Evolutionary conservation across 140 eudicot species (phyloP).

Genomic region (Eryngium alpinum): DNA sequence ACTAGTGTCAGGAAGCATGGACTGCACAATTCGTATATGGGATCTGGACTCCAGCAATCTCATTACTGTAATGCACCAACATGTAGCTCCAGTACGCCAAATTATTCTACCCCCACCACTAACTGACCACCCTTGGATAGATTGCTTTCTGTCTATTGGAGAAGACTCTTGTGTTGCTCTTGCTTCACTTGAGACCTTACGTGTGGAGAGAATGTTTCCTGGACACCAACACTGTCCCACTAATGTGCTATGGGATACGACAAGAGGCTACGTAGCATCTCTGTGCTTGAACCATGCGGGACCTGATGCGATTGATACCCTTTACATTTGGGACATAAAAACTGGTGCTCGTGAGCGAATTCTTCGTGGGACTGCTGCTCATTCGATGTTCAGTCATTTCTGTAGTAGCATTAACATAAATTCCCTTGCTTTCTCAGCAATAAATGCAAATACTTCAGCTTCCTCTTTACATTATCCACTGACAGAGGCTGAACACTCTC

Average conservation of each 20-base stretch:
- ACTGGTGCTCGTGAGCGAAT: constrained; percentile 96
- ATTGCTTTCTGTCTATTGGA: constrained; percentile 86
- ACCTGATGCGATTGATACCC: constrained; percentile 52
- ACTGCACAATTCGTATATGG: constrained; percentile 92
- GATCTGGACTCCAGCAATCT: constrained; percentile 75
- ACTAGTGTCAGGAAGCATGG: constrained; percentile 82
- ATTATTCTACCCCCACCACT: constrained; percentile 62
- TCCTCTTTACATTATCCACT: constrained; percentile 50
- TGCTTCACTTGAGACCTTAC: constrained; percentile 72
- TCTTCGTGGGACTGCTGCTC: constrained; percentile 88
- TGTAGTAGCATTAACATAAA: constrained; percentile 35
- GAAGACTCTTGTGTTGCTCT: constrained; percentile 79
- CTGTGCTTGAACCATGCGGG: constrained; percentile 48
- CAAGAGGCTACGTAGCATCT: constrained; percentile 83
- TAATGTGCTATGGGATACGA: constrained; percentile 81
- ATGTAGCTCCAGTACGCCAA: constrained; percentile 89
- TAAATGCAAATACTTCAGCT: constrained; percentile 54
- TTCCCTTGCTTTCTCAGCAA: constrained; percentile 25
- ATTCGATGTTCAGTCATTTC: constrained; percentile 84
- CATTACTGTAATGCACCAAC: constrained; percentile 78
- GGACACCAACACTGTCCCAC: constrained; percentile 76
- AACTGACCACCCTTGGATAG: constrained; percentile 79
- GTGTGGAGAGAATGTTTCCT: constrained; percentile 91
- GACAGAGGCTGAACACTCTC: constrained; percentile 41
- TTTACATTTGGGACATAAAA: constrained; percentile 94